Evolutionary conservation across 805 yeast genomes (phyloP), one percentile per base, ranked within the genome.

Genomic region (Yarrowia keelungensis): DNA sequence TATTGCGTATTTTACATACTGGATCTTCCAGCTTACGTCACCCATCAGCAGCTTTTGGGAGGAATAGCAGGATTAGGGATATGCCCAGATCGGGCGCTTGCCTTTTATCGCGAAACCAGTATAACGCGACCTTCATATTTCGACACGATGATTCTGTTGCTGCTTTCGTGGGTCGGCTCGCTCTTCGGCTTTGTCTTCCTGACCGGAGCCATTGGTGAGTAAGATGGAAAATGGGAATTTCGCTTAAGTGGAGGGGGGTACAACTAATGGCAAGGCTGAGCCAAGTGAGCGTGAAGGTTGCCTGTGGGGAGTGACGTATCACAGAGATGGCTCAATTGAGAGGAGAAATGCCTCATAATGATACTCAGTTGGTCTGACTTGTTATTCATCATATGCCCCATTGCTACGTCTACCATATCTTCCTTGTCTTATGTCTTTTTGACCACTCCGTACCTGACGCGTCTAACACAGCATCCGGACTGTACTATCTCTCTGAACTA

Each of bases 401-500:
- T 9, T 16, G 14, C 49, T 22, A 19, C 15, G 2, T 8, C n/a
- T 15, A 41, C 15, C 45, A 38, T 11, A 38, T 19, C 19, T 19
- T 19, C 19, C 19, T 19, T 19, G 19, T 19, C 19, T 19, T 19
- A 1, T 19, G 19, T 19, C 19, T 19, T 19, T 19, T 19, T 19
- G 19, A 39, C 19, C 32, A 1, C 32, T 26, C 7, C 32, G 32
- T 26, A 26, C 32, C 32, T 26, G 32, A 26, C 32, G 32, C 32
- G 32, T 26, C 32, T 62, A 62, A 62, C 67, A 8, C 39, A 62
- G 98, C 98, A 0, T 90, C 97, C 1, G 98, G 97, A 0, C 81
- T 95, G 42, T 95, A 92, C 81, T 93, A 92, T 74, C 82, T 94
- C 46, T 90, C 97, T 9, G 99, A 95, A 76, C 79, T 92, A 41